Evolutionary conservation across 2,329 filamentous ascomycete genomes (phyloP), one percentile per base, ranked within the genome.

Genomic region (Ophiobolus disseminans): DNA sequence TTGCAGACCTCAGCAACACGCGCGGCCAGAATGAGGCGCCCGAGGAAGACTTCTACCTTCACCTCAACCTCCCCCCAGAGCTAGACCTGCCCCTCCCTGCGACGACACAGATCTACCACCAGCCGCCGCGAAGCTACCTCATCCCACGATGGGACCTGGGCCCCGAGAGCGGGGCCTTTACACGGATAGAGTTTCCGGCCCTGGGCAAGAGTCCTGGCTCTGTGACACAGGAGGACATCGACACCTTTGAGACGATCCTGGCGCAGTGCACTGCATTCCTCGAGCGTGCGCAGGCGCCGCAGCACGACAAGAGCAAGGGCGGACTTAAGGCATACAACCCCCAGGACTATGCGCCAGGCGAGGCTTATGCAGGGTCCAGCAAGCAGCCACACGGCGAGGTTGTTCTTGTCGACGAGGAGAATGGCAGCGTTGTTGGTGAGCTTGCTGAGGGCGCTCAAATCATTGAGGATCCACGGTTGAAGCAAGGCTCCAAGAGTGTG

Each of bases 191-290:
- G 70, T 97, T 99, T 60, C 92, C 92, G 0, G 72, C 81, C 2
- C 78, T 89, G 19, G 90, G 90, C 16, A 85, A 80, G 51, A 86
- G 89, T 0, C 71, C 79, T 1, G 70, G 69, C 25, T 80, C 83
- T 25, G 87, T 89, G 20, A 83, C 89, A 1, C 91, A 97, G 72
- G 92, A 97, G 70, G 93, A 97, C 71, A 81, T 96, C 32, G 91
- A 97, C 69, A 97, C 93, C 0, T 97, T 97, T 66, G 93, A 97
- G 78, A 97, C 93, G 3, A 97, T 97, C 57, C 81, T 97, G 40
- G 93, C 93, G n/a, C 91, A 97, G 75, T 97, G 93, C 74, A 97
- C 93, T 2, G 90, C 93, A 2, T 97, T 99, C 72, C 83, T 96
- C 4, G 93, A 97, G 73, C 86, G 91, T 35, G 87, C 90, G 8